Evolutionary conservation across 148 eudicot genomes (phyloP).

Genomic region (Rhododendron ferrugineum): DNA sequence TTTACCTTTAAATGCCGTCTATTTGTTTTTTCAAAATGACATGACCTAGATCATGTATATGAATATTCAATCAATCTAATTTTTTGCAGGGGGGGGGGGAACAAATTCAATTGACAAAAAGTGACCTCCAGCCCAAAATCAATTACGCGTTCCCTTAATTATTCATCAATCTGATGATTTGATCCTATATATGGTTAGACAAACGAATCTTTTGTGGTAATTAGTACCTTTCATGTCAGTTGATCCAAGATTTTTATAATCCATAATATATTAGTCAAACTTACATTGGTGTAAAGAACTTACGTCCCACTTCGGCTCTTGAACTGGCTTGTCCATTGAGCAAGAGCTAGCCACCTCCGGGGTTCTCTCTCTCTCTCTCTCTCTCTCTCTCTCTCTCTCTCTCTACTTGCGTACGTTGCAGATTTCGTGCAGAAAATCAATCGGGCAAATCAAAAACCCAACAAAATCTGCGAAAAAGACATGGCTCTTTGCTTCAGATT

Average conservation of each 20-base stretch:
- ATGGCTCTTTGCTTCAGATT: conserved; percentile 32
- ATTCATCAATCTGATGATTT: not conserved
- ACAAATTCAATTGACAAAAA: not conserved
- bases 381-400: not conserved
- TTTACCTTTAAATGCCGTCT: no score
- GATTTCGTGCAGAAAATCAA: conserved; percentile 10
- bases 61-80: no score
- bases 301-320: not conserved
- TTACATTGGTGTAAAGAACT: not conserved
- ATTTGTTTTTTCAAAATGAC: no score
- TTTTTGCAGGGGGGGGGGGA: not conserved
- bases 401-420: not conserved
- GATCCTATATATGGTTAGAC: not conserved
- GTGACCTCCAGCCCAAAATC: not conserved
- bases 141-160: not conserved
- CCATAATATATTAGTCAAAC: not conserved
- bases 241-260: not conserved
- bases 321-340: not conserved
- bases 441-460: not conserved
- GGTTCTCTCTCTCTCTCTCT: not conserved
- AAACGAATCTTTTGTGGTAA: not conserved
- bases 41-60: no score
- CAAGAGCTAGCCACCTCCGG: not conserved
- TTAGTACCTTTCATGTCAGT: not conserved
- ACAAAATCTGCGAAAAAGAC: not conserved